These are phyloP conservation scores for Fusarium nanum DNA, from an alignment of 2,329 filamentous ascomycete genomes.

Conservation along the genomic window DNA sequence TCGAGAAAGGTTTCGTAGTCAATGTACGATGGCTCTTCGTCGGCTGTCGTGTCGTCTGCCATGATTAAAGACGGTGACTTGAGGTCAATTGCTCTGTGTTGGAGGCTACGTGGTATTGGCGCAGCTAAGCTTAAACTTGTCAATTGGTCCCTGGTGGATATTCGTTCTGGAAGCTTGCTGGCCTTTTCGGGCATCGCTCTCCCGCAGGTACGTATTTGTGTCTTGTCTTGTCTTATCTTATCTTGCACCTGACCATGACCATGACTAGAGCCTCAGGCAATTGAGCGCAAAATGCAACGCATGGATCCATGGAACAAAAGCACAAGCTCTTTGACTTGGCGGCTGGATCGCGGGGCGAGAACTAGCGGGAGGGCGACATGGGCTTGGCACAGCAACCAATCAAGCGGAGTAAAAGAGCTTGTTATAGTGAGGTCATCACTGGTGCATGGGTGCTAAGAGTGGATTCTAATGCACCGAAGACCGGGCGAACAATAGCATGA, in stretches of 20 bases:
- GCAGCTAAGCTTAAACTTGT: slow-evolving; percentile 9
- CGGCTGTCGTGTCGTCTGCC: slow-evolving; percentile 25
- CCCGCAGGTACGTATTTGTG: slow-evolving; percentile 34
- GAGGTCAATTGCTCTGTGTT: slow-evolving; percentile 4
- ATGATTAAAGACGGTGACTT: background rate
- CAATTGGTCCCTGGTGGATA: slow-evolving; percentile 21
- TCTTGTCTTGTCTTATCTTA: background rate
- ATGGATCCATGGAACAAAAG: background rate
- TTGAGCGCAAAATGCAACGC: background rate
- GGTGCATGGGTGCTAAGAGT: slow-evolving; percentile 29
- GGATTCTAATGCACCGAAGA: slow-evolving; percentile 1
- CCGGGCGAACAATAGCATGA: background rate
- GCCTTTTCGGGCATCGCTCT: slow-evolving; percentile 45
- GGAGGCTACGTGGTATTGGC: slow-evolving; percentile 11
- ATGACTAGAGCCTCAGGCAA: background rate
- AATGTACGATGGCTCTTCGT: slow-evolving; percentile 83
- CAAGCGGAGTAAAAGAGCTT: slow-evolving; percentile 13
- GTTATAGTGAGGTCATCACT: slow-evolving; percentile 44
- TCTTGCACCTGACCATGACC: slow-evolving; percentile 16
- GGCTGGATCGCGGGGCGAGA: slow-evolving; percentile 21
- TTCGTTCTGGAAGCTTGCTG: slow-evolving; percentile 45
- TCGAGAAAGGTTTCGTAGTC: slow-evolving; percentile 94
- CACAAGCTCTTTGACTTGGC: slow-evolving; percentile 27
- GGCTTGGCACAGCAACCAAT: slow-evolving; percentile 36
- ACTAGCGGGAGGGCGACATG: slow-evolving; percentile 9